phyloP scores from a whole-genome alignment of 805 yeast species.

The Lachancea waltii region DNA sequence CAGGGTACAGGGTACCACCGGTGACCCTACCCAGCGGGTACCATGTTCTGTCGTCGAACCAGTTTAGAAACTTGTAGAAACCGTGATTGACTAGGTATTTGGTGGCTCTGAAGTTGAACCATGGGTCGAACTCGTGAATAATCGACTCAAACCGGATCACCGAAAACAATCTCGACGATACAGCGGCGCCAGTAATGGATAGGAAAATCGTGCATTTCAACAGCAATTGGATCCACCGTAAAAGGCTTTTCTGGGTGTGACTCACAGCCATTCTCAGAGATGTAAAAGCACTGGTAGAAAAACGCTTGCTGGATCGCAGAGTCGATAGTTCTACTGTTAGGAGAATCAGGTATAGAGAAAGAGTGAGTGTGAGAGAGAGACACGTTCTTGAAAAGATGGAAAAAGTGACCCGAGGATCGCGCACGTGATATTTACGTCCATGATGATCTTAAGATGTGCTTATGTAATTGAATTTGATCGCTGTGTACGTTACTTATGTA shows the following conservation, averaged over 20 bases:
- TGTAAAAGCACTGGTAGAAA: neutral
- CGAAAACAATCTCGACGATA: constrained; percentile 88
- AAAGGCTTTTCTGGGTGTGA: constrained; percentile 2
- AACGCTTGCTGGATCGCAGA: neutral
- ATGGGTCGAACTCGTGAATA: constrained; percentile 95
- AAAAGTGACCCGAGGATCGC: no score
- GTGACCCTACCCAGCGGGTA: constrained; percentile 98
- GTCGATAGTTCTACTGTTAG: no score
- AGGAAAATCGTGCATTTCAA: constrained; percentile 63
- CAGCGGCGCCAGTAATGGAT: constrained; percentile 83
- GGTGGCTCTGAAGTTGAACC: constrained; percentile 97
- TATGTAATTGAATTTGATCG: neutral
- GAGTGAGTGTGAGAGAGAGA: no score
- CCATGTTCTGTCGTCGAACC: constrained; percentile 99
- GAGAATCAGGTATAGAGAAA: no score
- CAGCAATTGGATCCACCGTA: constrained; percentile 21
- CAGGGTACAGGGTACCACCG: constrained; percentile 97
- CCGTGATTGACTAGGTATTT: constrained; percentile 78
- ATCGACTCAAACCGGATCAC: constrained; percentile 93
- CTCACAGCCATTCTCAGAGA: constrained; percentile 4
- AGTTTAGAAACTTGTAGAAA: constrained; percentile 85
- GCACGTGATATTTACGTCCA: neutral
- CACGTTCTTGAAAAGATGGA: neutral
- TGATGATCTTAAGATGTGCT: neutral
- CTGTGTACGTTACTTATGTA: neutral